Evolutionary conservation across 2,329 filamentous ascomycete genomes (phyloP).

Genomic region (Venturia pyrina): DNA sequence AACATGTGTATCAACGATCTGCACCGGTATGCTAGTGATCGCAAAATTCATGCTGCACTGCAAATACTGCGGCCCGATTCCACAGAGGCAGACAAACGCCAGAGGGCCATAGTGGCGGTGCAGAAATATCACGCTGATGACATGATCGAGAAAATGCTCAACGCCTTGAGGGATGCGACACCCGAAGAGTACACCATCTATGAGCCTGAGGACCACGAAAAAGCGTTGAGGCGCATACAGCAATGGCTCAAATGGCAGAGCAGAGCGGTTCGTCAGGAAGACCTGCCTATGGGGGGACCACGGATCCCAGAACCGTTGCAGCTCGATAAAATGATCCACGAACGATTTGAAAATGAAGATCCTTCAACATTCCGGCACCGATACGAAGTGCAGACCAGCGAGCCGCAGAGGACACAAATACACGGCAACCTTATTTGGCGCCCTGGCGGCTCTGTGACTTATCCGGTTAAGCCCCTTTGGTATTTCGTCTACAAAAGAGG

Average conservation of each 20-base stretch:
- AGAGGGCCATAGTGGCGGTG: background rate
- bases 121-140: background rate
- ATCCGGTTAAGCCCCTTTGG: background rate
- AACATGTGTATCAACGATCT: background rate
- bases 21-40: background rate
- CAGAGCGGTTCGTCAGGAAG: background rate
- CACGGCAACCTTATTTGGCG: background rate
- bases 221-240: background rate
- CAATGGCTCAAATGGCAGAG: background rate
- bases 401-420: background rate
- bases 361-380: background rate
- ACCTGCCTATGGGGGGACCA: background rate
- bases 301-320: background rate
- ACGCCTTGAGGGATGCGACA: background rate
- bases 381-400: background rate
- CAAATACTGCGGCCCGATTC: background rate
- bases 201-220: background rate
- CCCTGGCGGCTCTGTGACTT: background rate
- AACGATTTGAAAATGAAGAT: background rate
- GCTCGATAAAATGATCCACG: background rate
- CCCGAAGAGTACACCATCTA: background rate
- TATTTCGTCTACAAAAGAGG: background rate
- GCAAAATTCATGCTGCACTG: background rate
- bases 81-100: background rate
- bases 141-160: background rate